Base-by-base conservation (phyloP, 163 green algal species). In the Smithsoniella earleae region DNA sequence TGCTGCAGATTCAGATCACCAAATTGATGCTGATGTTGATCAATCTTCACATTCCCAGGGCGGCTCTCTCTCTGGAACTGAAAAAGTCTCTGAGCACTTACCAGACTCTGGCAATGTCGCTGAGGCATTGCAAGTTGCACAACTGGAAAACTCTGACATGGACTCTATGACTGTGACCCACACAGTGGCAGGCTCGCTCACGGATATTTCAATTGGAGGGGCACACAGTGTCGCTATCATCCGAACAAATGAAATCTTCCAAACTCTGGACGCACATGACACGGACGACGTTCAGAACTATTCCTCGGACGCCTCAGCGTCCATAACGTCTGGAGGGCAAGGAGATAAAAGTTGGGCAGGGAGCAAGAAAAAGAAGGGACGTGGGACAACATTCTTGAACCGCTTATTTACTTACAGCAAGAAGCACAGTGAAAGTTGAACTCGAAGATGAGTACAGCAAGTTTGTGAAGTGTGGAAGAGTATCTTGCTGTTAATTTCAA, bases 311-410 rank as follows among this genome's bases (percentile, higher is more conserved):
- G 58, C 31, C 25, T 69, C 58, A 16, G 31, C 25, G 58, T 36
- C 27, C 0, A 22, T 34, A n/a, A 43, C 25, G 8, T 22, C 10
- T 36, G 58, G 58, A n/a, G n/a, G n/a, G n/a, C n/a, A n/a, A n/a
- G 27, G n/a, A 69, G n/a, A 13, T 22, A 13, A 49, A 49, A 13
- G 40, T 49, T 10, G 10, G 40, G 40, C 10, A 10, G 13, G 40
- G 40, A 49, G 40, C 40, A 49, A 34, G 16, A 30, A 34, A 5
- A 69, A 34, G 25, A 30, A 69, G 25, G 58, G 58, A n/a, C 20
- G n/a, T n/a, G n/a, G 58, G 58, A 69, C 31, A 34, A 69, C 58
- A n/a, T 69, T 69, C 43, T 44, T 69, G 58, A 69, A 69, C 43
- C 31, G 34, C 18, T 36, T 69, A 6, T 69, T 69, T 27, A 64